Conservation (phyloP, 148 eudicot species). For the Simmondsia chinensis region DNA sequence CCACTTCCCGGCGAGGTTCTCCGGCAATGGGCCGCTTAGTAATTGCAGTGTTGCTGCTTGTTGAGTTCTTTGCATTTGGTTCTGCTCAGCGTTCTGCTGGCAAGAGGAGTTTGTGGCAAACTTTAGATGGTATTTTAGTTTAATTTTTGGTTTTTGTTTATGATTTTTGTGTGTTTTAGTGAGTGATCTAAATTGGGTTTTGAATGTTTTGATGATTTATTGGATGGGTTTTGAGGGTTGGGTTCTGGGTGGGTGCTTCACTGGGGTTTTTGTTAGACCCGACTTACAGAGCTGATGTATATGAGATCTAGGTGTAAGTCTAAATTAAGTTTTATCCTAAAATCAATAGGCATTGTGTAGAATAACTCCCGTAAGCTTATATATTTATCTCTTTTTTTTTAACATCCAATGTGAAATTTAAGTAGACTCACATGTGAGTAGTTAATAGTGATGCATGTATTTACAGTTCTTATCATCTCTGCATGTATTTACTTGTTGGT, state of each 20-base stretch:
- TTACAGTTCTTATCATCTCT: too few species aligned
- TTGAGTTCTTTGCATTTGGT: slow-evolving; percentile 1
- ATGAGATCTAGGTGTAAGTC: too few species aligned
- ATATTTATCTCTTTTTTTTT: too few species aligned
- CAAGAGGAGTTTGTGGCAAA: slow-evolving; percentile 7
- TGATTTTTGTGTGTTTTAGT: neutral
- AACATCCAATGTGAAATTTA: too few species aligned
- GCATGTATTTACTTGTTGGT: too few species aligned
- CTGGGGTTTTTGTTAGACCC: neutral
- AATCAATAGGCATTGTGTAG: too few species aligned
- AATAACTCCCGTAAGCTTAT: too few species aligned
- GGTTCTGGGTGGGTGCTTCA: neutral
- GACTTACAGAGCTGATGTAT: neutral
- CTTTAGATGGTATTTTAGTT: neutral
- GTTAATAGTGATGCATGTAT: too few species aligned
- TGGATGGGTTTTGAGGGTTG: neutral
- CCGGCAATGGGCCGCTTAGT: slow-evolving; percentile 5
- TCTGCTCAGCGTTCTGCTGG: neutral
- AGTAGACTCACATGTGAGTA: too few species aligned
- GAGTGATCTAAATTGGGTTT: neutral
- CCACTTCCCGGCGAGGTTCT: too few species aligned
- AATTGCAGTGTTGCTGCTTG: neutral
- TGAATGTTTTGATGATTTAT: neutral
- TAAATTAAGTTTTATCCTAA: too few species aligned
- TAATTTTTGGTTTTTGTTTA: neutral